Conservation (phyloP, 371 early-diverging fungal genomes). For the Apophysomyces variabilis region DNA sequence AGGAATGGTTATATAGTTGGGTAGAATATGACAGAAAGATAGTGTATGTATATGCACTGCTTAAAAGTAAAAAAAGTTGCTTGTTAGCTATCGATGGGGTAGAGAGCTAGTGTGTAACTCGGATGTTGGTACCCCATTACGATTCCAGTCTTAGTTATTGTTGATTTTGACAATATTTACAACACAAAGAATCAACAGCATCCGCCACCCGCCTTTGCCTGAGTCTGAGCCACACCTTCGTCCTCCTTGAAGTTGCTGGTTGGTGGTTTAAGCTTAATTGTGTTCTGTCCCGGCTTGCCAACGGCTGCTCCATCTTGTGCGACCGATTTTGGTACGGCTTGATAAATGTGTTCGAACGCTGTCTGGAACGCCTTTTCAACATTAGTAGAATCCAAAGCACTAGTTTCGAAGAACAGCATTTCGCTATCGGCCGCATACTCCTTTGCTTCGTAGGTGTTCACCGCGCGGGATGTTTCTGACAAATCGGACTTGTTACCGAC, state of each 20-base stretch:
- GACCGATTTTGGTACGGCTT: constrained; percentile 36
- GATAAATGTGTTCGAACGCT: constrained; percentile 31
- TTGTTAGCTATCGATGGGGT: no score
- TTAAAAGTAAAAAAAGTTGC: no score
- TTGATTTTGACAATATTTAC: no score
- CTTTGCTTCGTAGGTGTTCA: constrained; percentile 34
- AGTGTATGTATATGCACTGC: no score
- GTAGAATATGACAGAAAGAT: no score
- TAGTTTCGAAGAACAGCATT: constrained; percentile 93
- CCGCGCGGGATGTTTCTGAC: constrained; percentile 60
- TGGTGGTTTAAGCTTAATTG: constrained; percentile 40
- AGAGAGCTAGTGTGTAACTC: no score
- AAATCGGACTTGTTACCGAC: constrained; percentile 99
- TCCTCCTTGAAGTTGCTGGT: constrained; percentile 15
- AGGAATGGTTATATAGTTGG: no score
- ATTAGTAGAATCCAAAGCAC: constrained; percentile 90
- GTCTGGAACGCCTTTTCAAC: constrained; percentile 89
- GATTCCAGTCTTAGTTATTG: no score
- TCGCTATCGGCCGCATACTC: constrained; percentile 85
- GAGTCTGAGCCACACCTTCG: constrained; percentile 14
- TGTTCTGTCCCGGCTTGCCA: constrained; percentile 29
- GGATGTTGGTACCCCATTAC: no score
- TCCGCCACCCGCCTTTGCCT: constrained; percentile 23
- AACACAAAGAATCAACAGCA: constrained; percentile 22
- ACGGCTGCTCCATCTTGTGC: constrained; percentile 20